Conservation (phyloP, 768 basidiomycete genomes). For the Sutorius australiensis region DNA sequence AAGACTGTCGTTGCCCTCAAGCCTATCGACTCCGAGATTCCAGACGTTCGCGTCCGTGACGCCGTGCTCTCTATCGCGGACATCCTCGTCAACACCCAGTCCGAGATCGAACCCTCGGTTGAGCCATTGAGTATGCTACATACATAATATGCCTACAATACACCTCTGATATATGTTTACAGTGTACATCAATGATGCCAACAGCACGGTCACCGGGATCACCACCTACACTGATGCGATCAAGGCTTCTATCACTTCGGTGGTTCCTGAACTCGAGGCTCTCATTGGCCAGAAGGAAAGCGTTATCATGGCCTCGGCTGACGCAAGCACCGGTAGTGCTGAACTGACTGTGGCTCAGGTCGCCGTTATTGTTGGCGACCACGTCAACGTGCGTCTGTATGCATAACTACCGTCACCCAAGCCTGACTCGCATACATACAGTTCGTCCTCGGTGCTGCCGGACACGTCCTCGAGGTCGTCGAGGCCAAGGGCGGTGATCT, state of each 20-base stretch:
- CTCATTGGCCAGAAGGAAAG: slow-evolving; percentile 23
- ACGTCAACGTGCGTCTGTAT: slow-evolving; percentile 19
- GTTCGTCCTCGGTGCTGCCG: slow-evolving; percentile 28
- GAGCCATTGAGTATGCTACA: slow-evolving; percentile 27
- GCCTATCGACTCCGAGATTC: background rate
- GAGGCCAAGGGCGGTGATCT: background rate
- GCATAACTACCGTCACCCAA: background rate
- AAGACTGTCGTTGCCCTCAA: background rate
- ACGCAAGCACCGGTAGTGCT: slow-evolving; percentile 4
- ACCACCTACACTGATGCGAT: slow-evolving; percentile 21
- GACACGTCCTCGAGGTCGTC: slow-evolving; percentile 20
- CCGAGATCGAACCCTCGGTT: slow-evolving; percentile 13
- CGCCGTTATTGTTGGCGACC: slow-evolving; percentile 20
- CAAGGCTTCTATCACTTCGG: slow-evolving; percentile 20
- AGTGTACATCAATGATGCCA: slow-evolving; percentile 25
- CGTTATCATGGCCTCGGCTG: slow-evolving; percentile 25
- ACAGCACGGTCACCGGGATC: slow-evolving; percentile 23
- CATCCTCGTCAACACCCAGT: slow-evolving; percentile 23
- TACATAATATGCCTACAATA: background rate
- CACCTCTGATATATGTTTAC: background rate
- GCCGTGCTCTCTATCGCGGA: slow-evolving; percentile 18
- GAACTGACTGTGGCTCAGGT: slow-evolving; percentile 27
- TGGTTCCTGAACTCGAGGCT: slow-evolving; percentile 21
- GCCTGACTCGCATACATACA: slow-evolving; percentile 2
- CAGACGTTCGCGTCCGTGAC: background rate